Percentiles rank a stretch among this genome's conserved stretches.
phyloP scores from a whole-genome alignment of 768 basidiomycete species.

The Tylopilus balloui region DNA sequence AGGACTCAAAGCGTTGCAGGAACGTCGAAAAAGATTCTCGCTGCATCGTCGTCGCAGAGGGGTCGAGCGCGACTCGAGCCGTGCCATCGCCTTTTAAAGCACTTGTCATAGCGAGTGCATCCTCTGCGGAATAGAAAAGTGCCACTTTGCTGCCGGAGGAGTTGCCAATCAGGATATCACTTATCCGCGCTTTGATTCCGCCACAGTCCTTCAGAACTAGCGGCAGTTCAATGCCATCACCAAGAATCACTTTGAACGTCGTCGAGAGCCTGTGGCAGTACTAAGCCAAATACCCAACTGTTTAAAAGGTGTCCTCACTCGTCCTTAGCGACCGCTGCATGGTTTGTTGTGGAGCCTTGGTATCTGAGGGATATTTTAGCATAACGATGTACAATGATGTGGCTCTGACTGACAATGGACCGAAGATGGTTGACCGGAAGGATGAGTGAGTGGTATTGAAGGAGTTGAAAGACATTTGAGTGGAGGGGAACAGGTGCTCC shows the following conservation, averaged over 20 bases:
- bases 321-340: not conserved
- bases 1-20: slow-evolving; percentile 43
- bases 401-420: slow-evolving; percentile 48
- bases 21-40: slow-evolving; percentile 48
- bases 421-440: slow-evolving; percentile 61
- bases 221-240: slow-evolving; percentile 47
- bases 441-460: slow-evolving; percentile 31
- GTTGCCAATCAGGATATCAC: slow-evolving; percentile 37
- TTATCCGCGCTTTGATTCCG: slow-evolving; percentile 31
- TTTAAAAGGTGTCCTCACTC: slow-evolving; percentile 18
- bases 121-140: slow-evolving; percentile 51
- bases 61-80: slow-evolving; percentile 41
- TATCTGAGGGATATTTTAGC: slow-evolving; percentile 21
- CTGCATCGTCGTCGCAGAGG: slow-evolving; percentile 39
- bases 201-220: slow-evolving; percentile 42
- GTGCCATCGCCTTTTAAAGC: slow-evolving; percentile 49
- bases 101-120: slow-evolving; percentile 48
- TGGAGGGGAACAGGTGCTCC: slow-evolving; percentile 45
- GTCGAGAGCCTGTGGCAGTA: slow-evolving; percentile 20
- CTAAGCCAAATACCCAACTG: slow-evolving; percentile 2
- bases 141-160: slow-evolving; percentile 45
- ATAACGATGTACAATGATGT: not conserved
- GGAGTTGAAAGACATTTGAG: slow-evolving; percentile 18
- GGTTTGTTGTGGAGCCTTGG: slow-evolving; percentile 17
- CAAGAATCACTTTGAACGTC: slow-evolving; percentile 47